A percentile compares a stretch with the other conserved stretches of the same genome.
phyloP scores from a whole-genome alignment of 495 filamentous ascomycete genomes.

The Paragyromitra xinjiangensis region DNA sequence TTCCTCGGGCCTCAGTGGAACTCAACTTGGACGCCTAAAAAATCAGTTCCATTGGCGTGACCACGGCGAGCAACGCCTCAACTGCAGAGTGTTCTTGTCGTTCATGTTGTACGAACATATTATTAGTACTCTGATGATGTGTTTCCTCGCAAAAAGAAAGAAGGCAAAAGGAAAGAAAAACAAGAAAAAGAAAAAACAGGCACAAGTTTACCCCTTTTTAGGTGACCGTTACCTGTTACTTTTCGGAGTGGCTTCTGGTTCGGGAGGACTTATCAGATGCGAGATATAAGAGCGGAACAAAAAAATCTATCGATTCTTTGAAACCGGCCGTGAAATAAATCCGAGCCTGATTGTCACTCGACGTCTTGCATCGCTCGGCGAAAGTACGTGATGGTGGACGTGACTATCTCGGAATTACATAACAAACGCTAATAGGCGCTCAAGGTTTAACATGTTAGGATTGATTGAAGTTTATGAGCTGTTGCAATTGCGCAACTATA shows the following conservation, averaged over 20 bases:
- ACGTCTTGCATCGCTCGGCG: background rate
- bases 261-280: background rate
- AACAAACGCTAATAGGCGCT: background rate
- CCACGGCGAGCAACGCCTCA: background rate
- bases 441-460: background rate
- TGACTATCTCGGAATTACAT: background rate
- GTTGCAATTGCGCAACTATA: conserved; percentile 1
- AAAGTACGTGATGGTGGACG: conserved; percentile 1
- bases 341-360: conserved; percentile 5
- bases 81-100: background rate
- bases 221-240: conserved; percentile 27
- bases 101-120: background rate
- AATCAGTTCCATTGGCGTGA: background rate
- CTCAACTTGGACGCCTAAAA: background rate
- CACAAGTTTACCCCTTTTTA: conserved; percentile 3
- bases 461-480: conserved; percentile 2
- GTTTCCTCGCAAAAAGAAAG: conserved; percentile 9
- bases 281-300: background rate
- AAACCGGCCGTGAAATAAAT: background rate
- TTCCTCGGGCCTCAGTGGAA: background rate
- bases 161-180: background rate
- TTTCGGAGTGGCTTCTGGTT: conserved; percentile 13
- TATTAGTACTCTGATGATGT: conserved; percentile 6
- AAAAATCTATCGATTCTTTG: background rate
- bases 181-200: background rate